Base-by-base conservation (phyloP, 2,329 filamentous ascomycete species). In the Trichoderma hamatum region DNA sequence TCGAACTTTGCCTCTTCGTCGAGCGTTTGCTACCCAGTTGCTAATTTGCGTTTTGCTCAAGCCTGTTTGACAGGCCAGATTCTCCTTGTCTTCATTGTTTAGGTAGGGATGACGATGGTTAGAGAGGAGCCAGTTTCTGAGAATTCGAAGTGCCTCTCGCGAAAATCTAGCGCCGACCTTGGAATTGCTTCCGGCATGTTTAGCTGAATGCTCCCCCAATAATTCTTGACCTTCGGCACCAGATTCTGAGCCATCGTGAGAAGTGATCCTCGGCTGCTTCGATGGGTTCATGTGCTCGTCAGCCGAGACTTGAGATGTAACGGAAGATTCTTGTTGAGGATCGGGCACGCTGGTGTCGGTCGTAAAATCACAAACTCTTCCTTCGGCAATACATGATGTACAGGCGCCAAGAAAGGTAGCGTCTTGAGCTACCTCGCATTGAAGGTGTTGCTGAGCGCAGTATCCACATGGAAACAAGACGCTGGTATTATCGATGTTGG, bases 11-110 rank as follows among this genome's bases (percentile, higher is more conserved):
- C 91, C 89, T 70, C 93, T 86, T 63, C 93, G 87, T 30, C 93
- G 88, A 67, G 92, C 92, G 78, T 96, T 97, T 67, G 93, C 92
- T 49, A 96, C 87, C 93, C 93, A 97, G 76, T 96, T 96, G 5
- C 89, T 88, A 69, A 97, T 93, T 76, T 97, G 93, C 6, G 85
- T 90, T 73, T 90, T 87, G 75, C 86, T 93, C 21, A 97, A 83
- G 2, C 92, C 92, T 0, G 93, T 96, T 72, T 90, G 85, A 56
- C 85, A 83, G 76, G 92, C 89, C 14, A 97, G 83, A 52, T 86
- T 84, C 69, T 92, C 90, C 75, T 94, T 95, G 75, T 97, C 92
- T 60, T 92, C 88, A 46, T 96, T 92, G 14, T 86, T 93, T 7
- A 93, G 93, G 76, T 97, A 97, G 0, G 93, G 93, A 73, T 95